phyloP scores from a whole-genome alignment of 169 alveolate genomes.

The Cyclospora cayetanensis region DNA sequence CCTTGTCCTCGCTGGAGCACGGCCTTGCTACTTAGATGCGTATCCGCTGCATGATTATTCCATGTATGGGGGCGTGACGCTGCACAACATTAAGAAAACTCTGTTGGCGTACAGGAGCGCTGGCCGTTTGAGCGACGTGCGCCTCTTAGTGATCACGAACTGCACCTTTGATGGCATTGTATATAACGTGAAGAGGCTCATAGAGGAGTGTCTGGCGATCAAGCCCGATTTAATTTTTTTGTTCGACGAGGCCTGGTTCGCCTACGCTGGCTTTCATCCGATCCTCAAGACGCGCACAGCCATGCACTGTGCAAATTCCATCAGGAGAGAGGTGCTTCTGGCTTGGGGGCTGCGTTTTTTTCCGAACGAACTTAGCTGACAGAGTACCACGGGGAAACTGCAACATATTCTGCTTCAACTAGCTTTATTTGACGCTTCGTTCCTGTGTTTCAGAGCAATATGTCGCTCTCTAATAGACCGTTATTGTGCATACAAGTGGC shows the following conservation, averaged over 20 bases:
- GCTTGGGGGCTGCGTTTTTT: too few relatives aligned
- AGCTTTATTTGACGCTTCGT: too few relatives aligned
- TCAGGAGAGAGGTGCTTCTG: slow-evolving; percentile 73
- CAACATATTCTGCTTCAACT: too few relatives aligned
- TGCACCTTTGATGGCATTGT: slow-evolving; percentile 82
- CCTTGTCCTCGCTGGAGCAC: slow-evolving; percentile 76
- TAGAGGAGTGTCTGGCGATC: slow-evolving; percentile 79
- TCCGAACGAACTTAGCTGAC: too few relatives aligned
- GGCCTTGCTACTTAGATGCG: slow-evolving; percentile 80
- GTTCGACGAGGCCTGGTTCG: slow-evolving; percentile 82
- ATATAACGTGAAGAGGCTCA: slow-evolving; percentile 77
- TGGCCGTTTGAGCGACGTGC: slow-evolving; percentile 72
- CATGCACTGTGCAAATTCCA: slow-evolving; percentile 77
- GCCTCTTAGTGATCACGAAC: slow-evolving; percentile 74
- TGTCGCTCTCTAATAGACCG: too few relatives aligned
- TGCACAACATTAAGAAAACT: slow-evolving; percentile 73
- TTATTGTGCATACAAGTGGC: too few relatives aligned
- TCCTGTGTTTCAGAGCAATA: too few relatives aligned
- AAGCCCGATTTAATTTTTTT: slow-evolving; percentile 77
- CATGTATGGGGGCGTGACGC: slow-evolving; percentile 80
- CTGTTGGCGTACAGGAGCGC: slow-evolving; percentile 74
- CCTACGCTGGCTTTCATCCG: slow-evolving; percentile 81
- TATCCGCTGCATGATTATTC: slow-evolving; percentile 78
- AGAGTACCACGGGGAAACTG: too few relatives aligned
- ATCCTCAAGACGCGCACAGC: slow-evolving; percentile 78